A percentile compares a stretch with the other conserved stretches of the same genome.
phyloP scores from a whole-genome alignment of 2,329 filamentous ascomycete genomes.

The Arachnomyces sp. region DNA sequence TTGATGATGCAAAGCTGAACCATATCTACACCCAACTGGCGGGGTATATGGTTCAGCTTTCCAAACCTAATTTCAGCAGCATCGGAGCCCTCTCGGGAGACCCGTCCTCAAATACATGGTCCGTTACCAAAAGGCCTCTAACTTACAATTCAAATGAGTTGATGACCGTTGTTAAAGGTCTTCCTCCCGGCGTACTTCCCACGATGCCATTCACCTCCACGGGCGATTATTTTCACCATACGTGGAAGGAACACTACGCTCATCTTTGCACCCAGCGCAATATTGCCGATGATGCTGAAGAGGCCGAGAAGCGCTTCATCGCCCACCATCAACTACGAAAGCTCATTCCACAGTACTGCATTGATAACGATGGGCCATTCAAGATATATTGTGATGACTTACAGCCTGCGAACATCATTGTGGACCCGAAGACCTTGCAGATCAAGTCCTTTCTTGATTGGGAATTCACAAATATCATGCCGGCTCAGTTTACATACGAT shows the following conservation, averaged over 20 bases:
- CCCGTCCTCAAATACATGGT: conserved; percentile 18
- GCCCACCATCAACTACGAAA: conserved; percentile 26
- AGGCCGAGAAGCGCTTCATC: conserved; percentile 23
- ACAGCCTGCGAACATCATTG: conserved; percentile 32
- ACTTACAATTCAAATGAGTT: conserved; percentile 37
- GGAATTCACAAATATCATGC: conserved; percentile 37
- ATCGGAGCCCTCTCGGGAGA: conserved; percentile 31
- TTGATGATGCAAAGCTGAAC: conserved; percentile 15
- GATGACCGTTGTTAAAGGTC: conserved; percentile 22
- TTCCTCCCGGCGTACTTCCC: conserved; percentile 21
- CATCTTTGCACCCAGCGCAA: conserved; percentile 28
- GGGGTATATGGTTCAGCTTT: conserved; percentile 24
- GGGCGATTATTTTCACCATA: conserved; percentile 24
- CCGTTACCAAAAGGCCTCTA: conserved; percentile 26
- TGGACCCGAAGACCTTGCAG: conserved; percentile 26
- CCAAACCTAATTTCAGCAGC: conserved; percentile 19
- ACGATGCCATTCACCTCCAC: conserved; percentile 22
- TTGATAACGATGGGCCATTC: conserved; percentile 24
- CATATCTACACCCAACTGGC: conserved; percentile 15
- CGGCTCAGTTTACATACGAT: conserved; percentile 31
- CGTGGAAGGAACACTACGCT: conserved; percentile 19
- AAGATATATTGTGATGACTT: conserved; percentile 34
- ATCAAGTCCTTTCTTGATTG: conserved; percentile 34
- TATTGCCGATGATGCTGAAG: conserved; percentile 20
- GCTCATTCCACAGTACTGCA: conserved; percentile 23